A percentile compares a stretch with the other conserved stretches of the same genome.
Evolutionary conservation across 352 stramenopile species (phyloP).

Genomic region (Phytopythium cucurbitacearum): DNA sequence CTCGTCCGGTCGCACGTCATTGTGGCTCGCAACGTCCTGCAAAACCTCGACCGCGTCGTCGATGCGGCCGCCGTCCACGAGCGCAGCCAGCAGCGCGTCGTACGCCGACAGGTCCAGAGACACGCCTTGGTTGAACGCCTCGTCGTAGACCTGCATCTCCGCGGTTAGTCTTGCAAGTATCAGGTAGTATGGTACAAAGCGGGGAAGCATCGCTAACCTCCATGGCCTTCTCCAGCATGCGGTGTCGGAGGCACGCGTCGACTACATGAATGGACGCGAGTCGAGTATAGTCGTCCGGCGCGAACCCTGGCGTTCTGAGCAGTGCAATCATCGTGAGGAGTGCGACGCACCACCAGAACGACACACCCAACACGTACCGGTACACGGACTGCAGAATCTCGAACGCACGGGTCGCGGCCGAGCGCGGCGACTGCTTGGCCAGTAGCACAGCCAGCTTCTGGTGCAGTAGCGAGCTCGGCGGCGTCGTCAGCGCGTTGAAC

Average conservation of each 20-base stretch:
- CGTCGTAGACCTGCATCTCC: conserved; percentile 42
- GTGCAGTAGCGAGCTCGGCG: conserved; percentile 19
- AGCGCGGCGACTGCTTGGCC: conserved; percentile 31
- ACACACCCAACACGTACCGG: conserved; percentile 3
- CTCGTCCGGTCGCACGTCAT: conserved; percentile 44
- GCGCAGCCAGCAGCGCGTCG: conserved; percentile 36
- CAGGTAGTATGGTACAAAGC: conserved; percentile 5
- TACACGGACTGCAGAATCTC: conserved; percentile 45
- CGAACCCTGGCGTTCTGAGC: conserved; percentile 21
- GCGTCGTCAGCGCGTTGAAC: conserved; percentile 33
- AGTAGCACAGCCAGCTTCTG: conserved; percentile 53
- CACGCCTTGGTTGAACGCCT: conserved; percentile 47
- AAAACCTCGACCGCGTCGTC: conserved; percentile 52
- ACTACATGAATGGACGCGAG: conserved; percentile 68
- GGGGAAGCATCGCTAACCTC: conserved; percentile 21
- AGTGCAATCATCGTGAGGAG: background rate
- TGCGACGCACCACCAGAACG: background rate
- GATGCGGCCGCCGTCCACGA: conserved; percentile 36
- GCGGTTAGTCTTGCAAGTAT: conserved; percentile 6
- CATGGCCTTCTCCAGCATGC: conserved; percentile 49
- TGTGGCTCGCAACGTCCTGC: conserved; percentile 32
- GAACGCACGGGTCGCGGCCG: conserved; percentile 19
- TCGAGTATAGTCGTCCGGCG: conserved; percentile 53
- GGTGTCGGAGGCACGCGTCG: conserved; percentile 53
- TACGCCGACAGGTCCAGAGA: conserved; percentile 57